Conservation (phyloP, 768 basidiomycete genomes). For the Lactarius sp. region DNA sequence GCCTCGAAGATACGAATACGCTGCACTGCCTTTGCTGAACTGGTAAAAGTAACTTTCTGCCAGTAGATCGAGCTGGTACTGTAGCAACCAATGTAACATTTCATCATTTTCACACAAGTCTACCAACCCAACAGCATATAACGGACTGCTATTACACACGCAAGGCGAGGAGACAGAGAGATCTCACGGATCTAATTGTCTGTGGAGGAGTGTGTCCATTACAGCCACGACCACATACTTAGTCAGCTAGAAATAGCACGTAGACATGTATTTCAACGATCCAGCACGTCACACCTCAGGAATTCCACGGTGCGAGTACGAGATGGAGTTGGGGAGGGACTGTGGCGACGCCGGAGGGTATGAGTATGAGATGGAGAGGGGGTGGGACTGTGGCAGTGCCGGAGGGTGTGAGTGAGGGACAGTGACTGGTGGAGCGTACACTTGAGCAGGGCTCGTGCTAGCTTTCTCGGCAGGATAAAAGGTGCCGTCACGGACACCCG, state of each 20-base stretch:
- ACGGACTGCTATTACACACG: too few species aligned
- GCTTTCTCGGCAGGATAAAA: neutral
- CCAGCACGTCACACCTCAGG: neutral
- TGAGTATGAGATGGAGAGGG: neutral
- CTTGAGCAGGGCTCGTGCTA: neutral
- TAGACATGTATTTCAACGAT: neutral
- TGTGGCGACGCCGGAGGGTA: neutral
- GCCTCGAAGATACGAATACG: too few species aligned
- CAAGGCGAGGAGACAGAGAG: too few species aligned
- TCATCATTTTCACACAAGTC: neutral
- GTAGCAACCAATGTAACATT: too few species aligned
- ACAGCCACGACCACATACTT: neutral
- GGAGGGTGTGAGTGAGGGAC: neutral
- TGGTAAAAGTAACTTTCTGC: too few species aligned
- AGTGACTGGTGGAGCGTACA: neutral
- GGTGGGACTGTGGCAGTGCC: neutral
- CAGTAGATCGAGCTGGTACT: too few species aligned
- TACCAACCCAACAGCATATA: neutral
- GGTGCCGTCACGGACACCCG: conserved; percentile 32
- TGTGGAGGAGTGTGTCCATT: neutral
- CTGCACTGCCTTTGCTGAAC: too few species aligned
- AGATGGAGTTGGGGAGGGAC: neutral
- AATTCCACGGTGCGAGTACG: neutral
- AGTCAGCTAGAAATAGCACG: neutral
- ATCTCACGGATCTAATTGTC: too few species aligned